Base-by-base conservation (phyloP, 2,329 filamentous ascomycete species). In the Pestalotiopsis sp. region DNA sequence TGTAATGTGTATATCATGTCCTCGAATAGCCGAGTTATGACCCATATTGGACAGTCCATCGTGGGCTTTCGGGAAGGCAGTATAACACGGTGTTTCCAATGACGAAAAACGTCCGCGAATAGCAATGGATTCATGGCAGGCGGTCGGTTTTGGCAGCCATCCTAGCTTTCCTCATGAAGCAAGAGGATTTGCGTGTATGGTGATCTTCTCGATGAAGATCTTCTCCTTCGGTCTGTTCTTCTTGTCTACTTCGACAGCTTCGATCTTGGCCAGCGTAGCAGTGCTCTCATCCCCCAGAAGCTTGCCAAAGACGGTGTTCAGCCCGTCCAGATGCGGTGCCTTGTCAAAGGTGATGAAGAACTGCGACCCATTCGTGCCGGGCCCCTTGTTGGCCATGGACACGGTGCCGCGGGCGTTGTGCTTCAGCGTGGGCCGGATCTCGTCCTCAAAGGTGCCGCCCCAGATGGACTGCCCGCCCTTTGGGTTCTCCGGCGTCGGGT, bases 271-370 rank as follows among this genome's bases (percentile, higher is more conserved):
- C 73, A 96, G 80, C 4, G 91, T 92, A 45, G 84, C 87, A 62
- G 90, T 75, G 68, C 87, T 86, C 59, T 90, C 89, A 73, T 91
- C 90, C 49, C 87, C 90, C 68, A 91, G 84, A 41, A 95, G 84
- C 78, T 91, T 90, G 12, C 93, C 93, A 80, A 97, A 95, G 2
- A 95, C 91, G 0, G 93, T 95, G 77, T 96, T 96, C 77, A 93
- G 88, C 4, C 93, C 93, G 78, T 96, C 93, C 57, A 97, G 83
- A 81, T 96, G 93, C 49, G 92, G 88, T 31, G 93, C 92, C 72
- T 92, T 90, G 69, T 92, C 92, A 74, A 94, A 92, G 1, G 91
- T 89, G 70, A 96, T 84, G 79, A 95, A 97, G 82, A 96, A 97
- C 78, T 97, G 93, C 63, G 88, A 92, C 17, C 90, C 91, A 76